Conservation (phyloP, 2,329 filamentous ascomycete species). For the Aquanectria penicillioides region DNA sequence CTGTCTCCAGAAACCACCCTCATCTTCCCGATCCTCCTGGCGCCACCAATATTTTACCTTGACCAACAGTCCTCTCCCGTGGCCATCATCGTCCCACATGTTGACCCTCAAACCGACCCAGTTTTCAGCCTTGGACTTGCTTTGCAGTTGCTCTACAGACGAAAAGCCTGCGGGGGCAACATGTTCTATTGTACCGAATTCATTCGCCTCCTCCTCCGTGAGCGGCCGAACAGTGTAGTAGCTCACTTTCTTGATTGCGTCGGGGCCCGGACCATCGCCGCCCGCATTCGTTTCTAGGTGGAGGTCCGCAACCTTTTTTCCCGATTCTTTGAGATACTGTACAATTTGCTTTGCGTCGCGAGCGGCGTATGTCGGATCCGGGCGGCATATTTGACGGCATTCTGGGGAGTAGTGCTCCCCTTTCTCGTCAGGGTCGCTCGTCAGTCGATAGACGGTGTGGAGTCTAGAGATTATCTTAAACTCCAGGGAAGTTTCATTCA, state of each 20-base stretch:
- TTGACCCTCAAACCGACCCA: slow-evolving; percentile 45
- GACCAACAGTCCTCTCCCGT: slow-evolving; percentile 27
- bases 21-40: slow-evolving; percentile 28
- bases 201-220: neutral
- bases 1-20: slow-evolving; percentile 21
- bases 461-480: neutral
- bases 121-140: slow-evolving; percentile 24
- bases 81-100: slow-evolving; percentile 36
- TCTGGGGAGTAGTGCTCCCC: slow-evolving; percentile 1
- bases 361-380: slow-evolving; percentile 36
- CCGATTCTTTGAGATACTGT: slow-evolving; percentile 32
- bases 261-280: neutral
- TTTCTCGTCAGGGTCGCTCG: neutral
- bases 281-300: slow-evolving; percentile 1
- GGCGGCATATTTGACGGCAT: slow-evolving; percentile 36
- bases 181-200: slow-evolving; percentile 25
- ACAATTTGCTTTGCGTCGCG: slow-evolving; percentile 36
- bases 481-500: neutral
- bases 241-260: neutral
- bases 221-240: slow-evolving; percentile 14
- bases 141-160: slow-evolving; percentile 17
- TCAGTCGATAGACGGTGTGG: slow-evolving; percentile 4
- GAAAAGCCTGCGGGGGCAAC: slow-evolving; percentile 25
- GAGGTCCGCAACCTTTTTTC: slow-evolving; percentile 8
- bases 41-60: slow-evolving; percentile 47